These are phyloP conservation scores for Phallus indusiatus DNA, from an alignment of 768 basidiomycete genomes.

Conservation along the genomic window DNA sequence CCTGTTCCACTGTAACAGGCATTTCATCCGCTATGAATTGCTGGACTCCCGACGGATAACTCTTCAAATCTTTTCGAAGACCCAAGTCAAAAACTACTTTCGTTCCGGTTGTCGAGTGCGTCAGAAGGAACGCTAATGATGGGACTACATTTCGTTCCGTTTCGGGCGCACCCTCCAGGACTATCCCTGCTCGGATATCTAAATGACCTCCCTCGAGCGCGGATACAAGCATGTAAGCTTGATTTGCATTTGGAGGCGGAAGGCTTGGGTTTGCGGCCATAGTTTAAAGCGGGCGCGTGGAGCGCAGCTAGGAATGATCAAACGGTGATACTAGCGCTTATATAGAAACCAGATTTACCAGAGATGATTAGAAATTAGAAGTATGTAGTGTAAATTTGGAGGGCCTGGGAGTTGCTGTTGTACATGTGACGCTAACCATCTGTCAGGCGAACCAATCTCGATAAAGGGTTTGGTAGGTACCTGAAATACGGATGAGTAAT, in stretches of 20 bases:
- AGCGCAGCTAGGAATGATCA: no score
- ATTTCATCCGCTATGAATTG: background rate
- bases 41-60: background rate
- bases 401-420: no score
- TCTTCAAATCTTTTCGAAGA: constrained; percentile 5
- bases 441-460: no score
- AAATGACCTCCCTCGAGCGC: constrained; percentile 11
- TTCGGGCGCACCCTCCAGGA: constrained; percentile 1
- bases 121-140: constrained; percentile 11
- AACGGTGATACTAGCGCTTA: no score
- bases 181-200: constrained; percentile 12
- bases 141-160: constrained; percentile 9
- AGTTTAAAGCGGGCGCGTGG: no score
- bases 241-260: constrained; percentile 5
- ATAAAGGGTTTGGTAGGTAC: no score
- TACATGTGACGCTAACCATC: no score
- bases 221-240: constrained; percentile 10
- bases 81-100: constrained; percentile 13
- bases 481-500: no score
- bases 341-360: no score
- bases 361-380: no score
- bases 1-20: background rate
- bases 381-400: no score
- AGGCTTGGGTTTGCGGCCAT: background rate
- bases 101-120: constrained; percentile 8